These are phyloP conservation scores for Chaetoceros tenuissimus DNA, from an alignment of 108 stramenopile species.

Conservation along the genomic window DNA sequence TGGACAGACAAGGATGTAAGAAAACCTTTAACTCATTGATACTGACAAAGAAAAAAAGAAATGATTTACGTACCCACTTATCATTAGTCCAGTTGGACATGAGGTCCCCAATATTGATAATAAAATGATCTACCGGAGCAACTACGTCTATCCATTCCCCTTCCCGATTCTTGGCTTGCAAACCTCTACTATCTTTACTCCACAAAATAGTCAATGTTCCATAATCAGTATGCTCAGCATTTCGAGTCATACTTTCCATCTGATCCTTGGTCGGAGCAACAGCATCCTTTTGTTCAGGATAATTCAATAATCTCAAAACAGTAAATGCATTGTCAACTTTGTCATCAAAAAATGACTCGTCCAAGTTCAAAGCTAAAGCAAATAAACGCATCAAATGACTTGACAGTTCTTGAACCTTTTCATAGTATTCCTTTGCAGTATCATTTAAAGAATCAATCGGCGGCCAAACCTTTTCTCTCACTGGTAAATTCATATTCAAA, in stretches of 20 bases:
- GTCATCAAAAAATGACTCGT: constrained; percentile 39
- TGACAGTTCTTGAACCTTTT: constrained; percentile 59
- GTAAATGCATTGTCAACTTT: constrained; percentile 54
- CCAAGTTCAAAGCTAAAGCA: constrained; percentile 57
- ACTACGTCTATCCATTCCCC: constrained; percentile 61
- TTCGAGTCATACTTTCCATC: constrained; percentile 16
- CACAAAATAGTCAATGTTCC: constrained; percentile 74
- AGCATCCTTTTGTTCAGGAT: constrained; percentile 31
- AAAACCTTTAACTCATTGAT: constrained; percentile 24
- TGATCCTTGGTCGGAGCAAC: not conserved
- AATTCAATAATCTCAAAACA: constrained; percentile 73
- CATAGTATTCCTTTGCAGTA: constrained; percentile 35
- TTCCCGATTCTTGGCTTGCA: not conserved
- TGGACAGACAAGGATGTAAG: constrained; percentile 18
- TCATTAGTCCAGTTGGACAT: constrained; percentile 88
- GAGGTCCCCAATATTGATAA: constrained; percentile 88
- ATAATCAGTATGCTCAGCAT: constrained; percentile 83
- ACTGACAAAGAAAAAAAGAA: constrained; percentile 2
- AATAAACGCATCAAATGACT: constrained; percentile 39
- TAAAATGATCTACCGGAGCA: constrained; percentile 36
- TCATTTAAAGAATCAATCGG: not conserved
- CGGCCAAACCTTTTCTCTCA: constrained; percentile 3
- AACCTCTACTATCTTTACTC: not conserved
- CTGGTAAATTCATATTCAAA: constrained; percentile 2
- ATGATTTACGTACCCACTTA: too few species aligned